Evolutionary conservation across 164 flowering plant genomes (phyloP).

Genomic region (Tetracentron sinense): DNA sequence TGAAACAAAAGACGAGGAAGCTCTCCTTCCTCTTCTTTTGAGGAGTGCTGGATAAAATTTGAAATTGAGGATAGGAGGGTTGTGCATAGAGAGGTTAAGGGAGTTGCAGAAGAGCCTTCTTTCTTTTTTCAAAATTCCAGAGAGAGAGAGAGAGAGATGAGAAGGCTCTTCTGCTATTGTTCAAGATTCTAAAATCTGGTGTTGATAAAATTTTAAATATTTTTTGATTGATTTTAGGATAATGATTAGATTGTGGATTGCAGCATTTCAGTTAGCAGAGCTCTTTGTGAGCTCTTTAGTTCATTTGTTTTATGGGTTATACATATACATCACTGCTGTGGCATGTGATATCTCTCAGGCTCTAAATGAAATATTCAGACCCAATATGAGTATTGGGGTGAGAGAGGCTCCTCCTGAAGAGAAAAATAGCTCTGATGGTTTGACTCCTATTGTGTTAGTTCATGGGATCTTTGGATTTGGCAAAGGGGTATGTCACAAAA

Average conservation of each 20-base stretch:
- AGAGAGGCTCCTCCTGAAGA: conserved; percentile 18
- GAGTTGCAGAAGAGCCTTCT: conserved; percentile 22
- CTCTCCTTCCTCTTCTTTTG: neutral
- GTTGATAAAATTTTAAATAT: neutral
- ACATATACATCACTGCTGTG: conserved; percentile 85
- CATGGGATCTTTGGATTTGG: conserved; percentile 99
- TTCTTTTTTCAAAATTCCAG: neutral
- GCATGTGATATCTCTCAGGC: conserved; percentile 71
- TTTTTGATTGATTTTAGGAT: neutral
- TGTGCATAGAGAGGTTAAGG: neutral
- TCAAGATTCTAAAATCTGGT: no score
- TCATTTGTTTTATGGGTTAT: conserved; percentile 81
- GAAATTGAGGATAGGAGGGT: neutral
- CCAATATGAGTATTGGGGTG: conserved; percentile 24
- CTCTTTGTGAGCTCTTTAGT: conserved; percentile 70
- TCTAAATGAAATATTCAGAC: conserved; percentile 46
- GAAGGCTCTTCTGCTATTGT: conserved; percentile 1
- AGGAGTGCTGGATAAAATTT: neutral
- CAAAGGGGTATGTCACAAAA: conserved; percentile 64
- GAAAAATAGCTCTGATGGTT: conserved; percentile 19
- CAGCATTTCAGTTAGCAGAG: conserved; percentile 54
- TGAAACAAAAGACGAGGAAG: neutral
- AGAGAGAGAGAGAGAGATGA: conserved; percentile 5
- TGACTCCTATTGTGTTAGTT: conserved; percentile 89
- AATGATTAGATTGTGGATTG: conserved; percentile 56